Evolutionary conservation across 176 grass and related monocot species (phyloP).

Genomic region (Guadua angustifolia): DNA sequence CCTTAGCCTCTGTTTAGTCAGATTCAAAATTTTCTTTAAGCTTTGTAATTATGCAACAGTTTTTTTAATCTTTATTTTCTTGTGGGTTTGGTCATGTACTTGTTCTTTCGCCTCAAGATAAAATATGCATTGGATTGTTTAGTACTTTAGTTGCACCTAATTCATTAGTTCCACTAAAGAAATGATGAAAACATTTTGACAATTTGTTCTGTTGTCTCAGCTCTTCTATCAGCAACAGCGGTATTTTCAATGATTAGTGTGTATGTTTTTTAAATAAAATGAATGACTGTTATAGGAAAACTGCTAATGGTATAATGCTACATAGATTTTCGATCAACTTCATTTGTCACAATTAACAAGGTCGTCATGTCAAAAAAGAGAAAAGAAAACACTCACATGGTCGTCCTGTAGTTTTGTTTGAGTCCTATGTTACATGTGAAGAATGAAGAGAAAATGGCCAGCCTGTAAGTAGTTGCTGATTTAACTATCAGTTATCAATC

Average conservation of each 20-base stretch:
- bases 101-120: constrained; percentile 17
- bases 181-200: not conserved
- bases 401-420: constrained; percentile 21
- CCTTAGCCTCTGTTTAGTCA: not conserved
- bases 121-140: not conserved
- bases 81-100: constrained; percentile 12
- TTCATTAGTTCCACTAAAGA: constrained; percentile 19
- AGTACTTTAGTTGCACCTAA: not conserved
- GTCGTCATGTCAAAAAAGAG: not conserved
- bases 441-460: not conserved
- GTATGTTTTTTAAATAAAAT: constrained; percentile 26
- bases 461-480: not conserved
- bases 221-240: not conserved
- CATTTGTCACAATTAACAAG: constrained; percentile 6
- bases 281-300: not conserved
- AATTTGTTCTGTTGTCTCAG: constrained; percentile 17
- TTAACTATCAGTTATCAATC: not conserved
- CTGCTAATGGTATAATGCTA: not conserved
- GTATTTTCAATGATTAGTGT: constrained; percentile 19
- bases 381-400: not conserved
- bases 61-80: constrained; percentile 26
- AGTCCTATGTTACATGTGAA: not conserved
- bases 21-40: not conserved
- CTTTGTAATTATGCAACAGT: not conserved
- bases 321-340: not conserved